Evolutionary conservation across 305 asterid genomes (phyloP).

Genomic region (Fraxinus angustifolia): DNA sequence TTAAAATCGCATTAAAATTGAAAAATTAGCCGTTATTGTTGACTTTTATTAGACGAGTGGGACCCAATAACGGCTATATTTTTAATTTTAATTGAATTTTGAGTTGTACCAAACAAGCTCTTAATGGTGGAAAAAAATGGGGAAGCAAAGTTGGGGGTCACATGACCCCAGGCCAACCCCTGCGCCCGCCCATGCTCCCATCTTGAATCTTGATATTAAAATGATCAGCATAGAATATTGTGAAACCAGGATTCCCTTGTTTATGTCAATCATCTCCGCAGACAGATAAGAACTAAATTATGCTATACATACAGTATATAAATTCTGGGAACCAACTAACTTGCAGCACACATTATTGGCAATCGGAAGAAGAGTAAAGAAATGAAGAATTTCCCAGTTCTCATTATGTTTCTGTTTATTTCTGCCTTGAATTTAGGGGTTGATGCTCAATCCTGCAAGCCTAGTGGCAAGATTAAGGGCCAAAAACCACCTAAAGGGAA

Average conservation of each 20-base stretch:
- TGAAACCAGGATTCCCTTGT: neutral
- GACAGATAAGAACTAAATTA: neutral
- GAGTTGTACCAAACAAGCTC: too few species aligned
- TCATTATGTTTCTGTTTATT: neutral
- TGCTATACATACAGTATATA: neutral
- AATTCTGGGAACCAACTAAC: neutral
- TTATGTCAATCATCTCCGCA: neutral
- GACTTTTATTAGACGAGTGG: too few species aligned
- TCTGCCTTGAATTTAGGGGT: neutral
- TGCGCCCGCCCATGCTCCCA: neutral
- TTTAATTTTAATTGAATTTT: too few species aligned
- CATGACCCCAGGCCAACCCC: too few species aligned
- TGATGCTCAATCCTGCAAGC: constrained; percentile 18
- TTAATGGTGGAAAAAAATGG: too few species aligned
- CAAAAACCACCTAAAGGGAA: constrained; percentile 38
- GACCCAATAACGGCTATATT: too few species aligned
- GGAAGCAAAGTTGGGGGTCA: too few species aligned
- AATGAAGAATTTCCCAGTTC: neutral
- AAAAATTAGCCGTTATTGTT: too few species aligned
- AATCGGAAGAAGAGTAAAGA: neutral
- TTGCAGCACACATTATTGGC: neutral
- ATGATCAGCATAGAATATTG: neutral
- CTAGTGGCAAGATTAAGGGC: constrained; percentile 40
- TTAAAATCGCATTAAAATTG: too few species aligned
- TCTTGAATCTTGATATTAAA: neutral